Percentiles rank a stretch among this genome's conserved stretches.
These are phyloP conservation scores for Pythium oligandrum DNA, from an alignment of 352 stramenopile species.

Conservation along the genomic window DNA sequence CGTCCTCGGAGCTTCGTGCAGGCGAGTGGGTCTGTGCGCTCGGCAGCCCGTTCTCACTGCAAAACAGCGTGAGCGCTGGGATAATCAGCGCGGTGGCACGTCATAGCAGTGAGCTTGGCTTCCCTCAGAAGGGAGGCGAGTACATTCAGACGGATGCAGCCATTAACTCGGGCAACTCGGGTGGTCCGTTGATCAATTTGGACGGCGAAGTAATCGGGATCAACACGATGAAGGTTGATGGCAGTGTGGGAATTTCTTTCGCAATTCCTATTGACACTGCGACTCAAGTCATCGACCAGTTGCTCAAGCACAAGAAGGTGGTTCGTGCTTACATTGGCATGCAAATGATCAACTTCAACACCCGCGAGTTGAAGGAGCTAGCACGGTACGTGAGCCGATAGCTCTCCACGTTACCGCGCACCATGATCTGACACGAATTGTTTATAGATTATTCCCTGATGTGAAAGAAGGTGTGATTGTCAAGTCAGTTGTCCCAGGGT, in stretches of 20 bases:
- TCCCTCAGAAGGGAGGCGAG: constrained; percentile 69
- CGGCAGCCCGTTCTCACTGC: constrained; percentile 86
- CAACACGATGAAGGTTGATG: constrained; percentile 93
- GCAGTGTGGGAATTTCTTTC: constrained; percentile 88
- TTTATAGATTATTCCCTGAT: constrained; percentile 51
- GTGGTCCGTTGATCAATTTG: constrained; percentile 91
- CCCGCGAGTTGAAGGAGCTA: constrained; percentile 57
- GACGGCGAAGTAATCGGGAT: constrained; percentile 93
- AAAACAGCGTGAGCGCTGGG: constrained; percentile 89
- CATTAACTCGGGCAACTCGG: constrained; percentile 92
- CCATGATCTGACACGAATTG: background rate
- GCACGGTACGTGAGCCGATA: constrained; percentile 23
- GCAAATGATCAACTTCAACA: constrained; percentile 88
- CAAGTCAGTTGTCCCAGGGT: constrained; percentile 71
- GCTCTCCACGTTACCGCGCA: background rate
- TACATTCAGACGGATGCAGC: constrained; percentile 94
- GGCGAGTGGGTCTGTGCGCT: constrained; percentile 92
- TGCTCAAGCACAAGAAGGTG: constrained; percentile 86
- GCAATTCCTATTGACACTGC: constrained; percentile 92
- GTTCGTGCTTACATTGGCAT: constrained; percentile 90
- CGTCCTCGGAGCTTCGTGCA: constrained; percentile 69
- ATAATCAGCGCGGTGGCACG: constrained; percentile 89
- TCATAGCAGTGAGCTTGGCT: constrained; percentile 87
- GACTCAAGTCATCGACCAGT: constrained; percentile 84
- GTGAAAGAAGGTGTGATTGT: constrained; percentile 81